These are phyloP conservation scores for Gossypium mustelinum DNA, from an alignment of 345 rosid species.

Conservation along the genomic window DNA sequence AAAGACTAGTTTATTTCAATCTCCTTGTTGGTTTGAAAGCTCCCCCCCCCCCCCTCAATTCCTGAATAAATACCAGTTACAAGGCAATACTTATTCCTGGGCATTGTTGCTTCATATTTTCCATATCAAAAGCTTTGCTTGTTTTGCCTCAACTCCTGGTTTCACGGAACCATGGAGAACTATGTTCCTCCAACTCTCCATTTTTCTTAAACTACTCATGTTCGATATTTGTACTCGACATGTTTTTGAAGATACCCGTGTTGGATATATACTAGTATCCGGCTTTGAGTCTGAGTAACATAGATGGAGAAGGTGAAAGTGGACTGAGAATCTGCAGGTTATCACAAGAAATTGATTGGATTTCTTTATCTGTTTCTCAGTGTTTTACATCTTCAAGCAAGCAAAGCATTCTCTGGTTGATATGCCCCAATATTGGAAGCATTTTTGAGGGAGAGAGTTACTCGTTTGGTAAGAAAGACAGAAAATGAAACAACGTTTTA, in stretches of 20 bases:
- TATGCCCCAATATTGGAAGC: slow-evolving; percentile 28
- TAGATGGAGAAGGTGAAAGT: neutral
- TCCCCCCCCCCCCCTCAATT: too few species aligned
- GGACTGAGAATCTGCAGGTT: neutral
- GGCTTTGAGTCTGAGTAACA: neutral
- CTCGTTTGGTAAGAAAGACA: neutral
- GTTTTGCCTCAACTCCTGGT: slow-evolving; percentile 6
- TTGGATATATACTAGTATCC: neutral
- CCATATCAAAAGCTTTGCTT: neutral
- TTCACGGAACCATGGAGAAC: neutral
- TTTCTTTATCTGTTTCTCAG: neutral
- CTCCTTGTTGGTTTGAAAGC: neutral
- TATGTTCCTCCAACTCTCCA: neutral
- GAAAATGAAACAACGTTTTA: too few species aligned
- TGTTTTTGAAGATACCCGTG: neutral
- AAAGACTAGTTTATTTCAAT: neutral
- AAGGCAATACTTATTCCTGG: neutral
- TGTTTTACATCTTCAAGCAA: slow-evolving; percentile 2
- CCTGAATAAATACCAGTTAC: neutral
- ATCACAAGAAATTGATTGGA: neutral
- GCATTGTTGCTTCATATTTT: neutral
- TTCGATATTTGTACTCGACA: neutral
- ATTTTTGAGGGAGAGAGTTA: slow-evolving; percentile 25
- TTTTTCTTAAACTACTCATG: neutral
- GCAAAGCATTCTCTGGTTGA: neutral